Evolutionary conservation across 164 flowering plant genomes (phyloP).

Genomic region (Santalum album): DNA sequence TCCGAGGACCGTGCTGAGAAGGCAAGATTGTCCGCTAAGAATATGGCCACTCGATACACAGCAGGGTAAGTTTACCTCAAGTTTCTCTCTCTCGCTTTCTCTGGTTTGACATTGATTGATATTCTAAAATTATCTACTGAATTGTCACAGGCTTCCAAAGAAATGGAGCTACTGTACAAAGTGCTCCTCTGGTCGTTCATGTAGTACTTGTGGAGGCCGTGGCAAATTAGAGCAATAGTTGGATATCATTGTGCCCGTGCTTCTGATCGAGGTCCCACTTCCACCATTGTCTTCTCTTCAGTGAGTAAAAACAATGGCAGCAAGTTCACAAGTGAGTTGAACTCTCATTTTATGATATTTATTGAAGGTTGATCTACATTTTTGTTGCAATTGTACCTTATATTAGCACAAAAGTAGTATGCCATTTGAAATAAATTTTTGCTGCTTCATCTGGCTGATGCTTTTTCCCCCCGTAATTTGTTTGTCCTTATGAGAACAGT

Average conservation of each 20-base stretch:
- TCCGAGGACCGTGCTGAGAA: conserved; percentile 70
- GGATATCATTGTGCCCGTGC: conserved; percentile 1
- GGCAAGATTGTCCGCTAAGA: conserved; percentile 70
- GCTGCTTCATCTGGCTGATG: too few species aligned
- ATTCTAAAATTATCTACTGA: background rate
- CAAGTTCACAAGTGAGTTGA: background rate
- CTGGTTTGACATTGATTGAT: background rate
- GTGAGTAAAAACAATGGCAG: background rate
- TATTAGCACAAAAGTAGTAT: too few species aligned
- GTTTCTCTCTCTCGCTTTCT: background rate
- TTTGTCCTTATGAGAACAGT: too few species aligned
- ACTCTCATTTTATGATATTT: too few species aligned
- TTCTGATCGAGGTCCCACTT: conserved; percentile 1
- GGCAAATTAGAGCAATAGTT: conserved; percentile 44
- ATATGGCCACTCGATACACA: conserved; percentile 88
- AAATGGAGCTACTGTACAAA: conserved; percentile 97
- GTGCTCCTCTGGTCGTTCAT: conserved; percentile 79
- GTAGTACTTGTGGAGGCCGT: conserved; percentile 66
- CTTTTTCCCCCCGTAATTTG: too few species aligned
- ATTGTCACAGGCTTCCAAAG: conserved; percentile 71
- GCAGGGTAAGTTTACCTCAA: conserved; percentile 65
- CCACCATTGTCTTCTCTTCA: background rate
- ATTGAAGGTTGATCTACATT: too few species aligned
- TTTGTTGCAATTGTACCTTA: too few species aligned
- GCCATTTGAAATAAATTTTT: too few species aligned